phyloP scores from a whole-genome alignment of 2,329 filamentous ascomycete genomes.

The Fusarium ambrosium region DNA sequence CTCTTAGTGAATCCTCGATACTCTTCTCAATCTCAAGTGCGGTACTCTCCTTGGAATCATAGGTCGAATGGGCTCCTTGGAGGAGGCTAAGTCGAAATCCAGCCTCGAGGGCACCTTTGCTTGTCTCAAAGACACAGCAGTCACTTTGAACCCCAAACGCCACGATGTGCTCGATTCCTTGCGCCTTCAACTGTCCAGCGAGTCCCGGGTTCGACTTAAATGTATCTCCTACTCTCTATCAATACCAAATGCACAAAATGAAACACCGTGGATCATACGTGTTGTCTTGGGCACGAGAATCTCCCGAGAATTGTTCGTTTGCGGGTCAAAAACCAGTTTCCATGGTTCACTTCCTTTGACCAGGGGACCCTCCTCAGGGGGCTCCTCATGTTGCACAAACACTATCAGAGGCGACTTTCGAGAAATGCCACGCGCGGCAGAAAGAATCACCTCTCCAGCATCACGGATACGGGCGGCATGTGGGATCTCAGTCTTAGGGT shows the following conservation, averaged over 20 bases:
- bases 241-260: background rate
- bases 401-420: constrained; percentile 9
- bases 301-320: background rate
- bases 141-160: constrained; percentile 32
- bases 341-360: constrained; percentile 19
- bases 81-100: constrained; percentile 26
- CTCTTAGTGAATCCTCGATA: constrained; percentile 12
- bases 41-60: constrained; percentile 3
- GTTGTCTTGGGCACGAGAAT: constrained; percentile 15
- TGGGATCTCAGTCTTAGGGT: constrained; percentile 15
- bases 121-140: constrained; percentile 28
- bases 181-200: background rate
- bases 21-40: constrained; percentile 14
- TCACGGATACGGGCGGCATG: constrained; percentile 14
- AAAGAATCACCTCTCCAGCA: constrained; percentile 14
- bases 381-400: constrained; percentile 33
- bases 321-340: constrained; percentile 15
- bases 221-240: constrained; percentile 15
- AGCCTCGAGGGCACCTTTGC: constrained; percentile 26
- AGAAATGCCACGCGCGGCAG: background rate
- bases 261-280: constrained; percentile 1
- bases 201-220: constrained; percentile 24
- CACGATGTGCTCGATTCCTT: constrained; percentile 19
- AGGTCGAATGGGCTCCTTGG: constrained; percentile 30
- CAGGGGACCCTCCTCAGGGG: constrained; percentile 9